Evolutionary conservation across 169 alveolate genomes (phyloP), one percentile per base, ranked within the genome.

Genomic region (Toxoplasma gondii): DNA sequence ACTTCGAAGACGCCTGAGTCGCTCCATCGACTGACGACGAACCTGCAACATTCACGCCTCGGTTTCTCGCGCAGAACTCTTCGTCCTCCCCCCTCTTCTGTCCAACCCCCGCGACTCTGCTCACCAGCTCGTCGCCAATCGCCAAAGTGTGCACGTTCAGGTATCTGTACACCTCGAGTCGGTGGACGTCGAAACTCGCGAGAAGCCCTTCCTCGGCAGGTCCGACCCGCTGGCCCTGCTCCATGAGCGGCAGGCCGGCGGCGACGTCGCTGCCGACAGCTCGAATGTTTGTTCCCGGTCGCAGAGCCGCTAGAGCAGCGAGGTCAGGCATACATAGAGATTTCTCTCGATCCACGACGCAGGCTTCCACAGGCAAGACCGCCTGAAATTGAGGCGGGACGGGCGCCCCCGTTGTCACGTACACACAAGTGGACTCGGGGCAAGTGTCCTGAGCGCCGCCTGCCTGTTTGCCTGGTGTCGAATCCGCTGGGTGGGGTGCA

Each of bases 131-230:
- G 64, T 82, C 90, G 31, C 90, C 90, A 22, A 82, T 38, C n/a
- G 90, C 90, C 53, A 82, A 31, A 12, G 64, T 44, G 41, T 82
- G 90, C 41, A 82, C 90, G 41, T 82, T 82, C 41, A 82, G 90
- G 27, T 24, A 31, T 22, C 90, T 12, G 90, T 19, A 41, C 53
- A 82, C 90, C 67, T 82, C 90, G 64, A 82, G 90, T 43, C 27
- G 34, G 39, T 24, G 90, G 64, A 82, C 41, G 41, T 43, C 64
- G 54, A 82, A 38, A 29, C 67, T 43, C 34, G 90, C 58, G 19
- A 82, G 64, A 2, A 82, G 34, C 1, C 90, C 90, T 24, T 82
- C 90, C 41, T 82, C 90, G 17, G 90, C 90, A 29, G 90, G 90
- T 19, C 90, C 90, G 27, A 82, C 41, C n/a, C 19, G 64, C 67